Conservation (phyloP, 2,329 filamentous ascomycete species). For the Fusarium humuli region DNA sequence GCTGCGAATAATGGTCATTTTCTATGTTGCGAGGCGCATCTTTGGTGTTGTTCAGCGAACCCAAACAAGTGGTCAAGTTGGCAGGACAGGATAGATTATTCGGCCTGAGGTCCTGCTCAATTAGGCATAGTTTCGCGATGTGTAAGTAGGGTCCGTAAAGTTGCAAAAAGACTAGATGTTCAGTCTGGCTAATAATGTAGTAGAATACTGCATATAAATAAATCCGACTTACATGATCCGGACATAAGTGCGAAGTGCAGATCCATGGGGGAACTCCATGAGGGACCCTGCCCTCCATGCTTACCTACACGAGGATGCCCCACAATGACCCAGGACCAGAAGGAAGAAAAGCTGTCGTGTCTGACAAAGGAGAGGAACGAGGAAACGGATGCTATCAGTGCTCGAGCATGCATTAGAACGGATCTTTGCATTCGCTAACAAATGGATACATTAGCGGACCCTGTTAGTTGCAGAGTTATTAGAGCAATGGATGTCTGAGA, state of each 20-base stretch:
- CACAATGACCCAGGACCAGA: conserved; percentile 16
- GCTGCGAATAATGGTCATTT: conserved; percentile 19
- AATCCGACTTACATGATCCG: conserved; percentile 9
- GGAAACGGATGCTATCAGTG: conserved; percentile 1
- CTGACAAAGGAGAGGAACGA: not conserved
- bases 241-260: conserved; percentile 19
- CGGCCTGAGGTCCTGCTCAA: not conserved
- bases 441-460: not conserved
- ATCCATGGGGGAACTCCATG: conserved; percentile 24
- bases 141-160: not conserved
- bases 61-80: not conserved
- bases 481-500: not conserved
- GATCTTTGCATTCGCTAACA: conserved; percentile 13
- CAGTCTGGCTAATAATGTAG: not conserved
- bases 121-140: not conserved
- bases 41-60: conserved; percentile 7
- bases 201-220: not conserved
- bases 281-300: conserved; percentile 3
- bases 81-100: not conserved
- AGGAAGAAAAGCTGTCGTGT: conserved; percentile 6
- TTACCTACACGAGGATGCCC: conserved; percentile 23
- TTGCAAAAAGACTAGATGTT: not conserved
- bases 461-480: not conserved
- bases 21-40: not conserved
- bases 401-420: conserved; percentile 6